phyloP scores from a whole-genome alignment of 306 rosid species.

The Fragaria ananassa region DNA sequence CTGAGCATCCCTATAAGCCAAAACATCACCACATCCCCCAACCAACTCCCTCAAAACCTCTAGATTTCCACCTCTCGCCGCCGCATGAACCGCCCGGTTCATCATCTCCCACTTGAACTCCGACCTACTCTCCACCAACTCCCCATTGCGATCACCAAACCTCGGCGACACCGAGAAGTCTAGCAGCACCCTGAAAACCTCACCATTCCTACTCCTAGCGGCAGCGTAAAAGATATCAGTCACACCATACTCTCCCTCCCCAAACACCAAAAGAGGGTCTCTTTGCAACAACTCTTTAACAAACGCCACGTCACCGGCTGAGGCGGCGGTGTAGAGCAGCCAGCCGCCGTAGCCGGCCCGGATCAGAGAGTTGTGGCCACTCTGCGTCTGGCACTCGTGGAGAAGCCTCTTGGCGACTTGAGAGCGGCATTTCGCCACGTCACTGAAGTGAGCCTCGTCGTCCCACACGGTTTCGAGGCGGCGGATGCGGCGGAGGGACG shows the following conservation, averaged over 20 bases:
- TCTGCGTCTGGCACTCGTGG: conserved; percentile 43
- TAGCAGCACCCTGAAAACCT: conserved; percentile 58
- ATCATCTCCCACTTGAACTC: conserved; percentile 62
- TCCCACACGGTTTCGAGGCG: conserved; percentile 97
- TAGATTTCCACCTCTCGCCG: conserved; percentile 87
- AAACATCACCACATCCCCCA: conserved; percentile 36
- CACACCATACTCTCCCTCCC: conserved; percentile 89
- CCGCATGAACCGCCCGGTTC: conserved; percentile 75
- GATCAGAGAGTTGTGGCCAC: conserved; percentile 56
- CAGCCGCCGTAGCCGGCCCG: conserved; percentile 96
- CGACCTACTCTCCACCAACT: conserved; percentile 37
- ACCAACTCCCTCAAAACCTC: conserved; percentile 58
- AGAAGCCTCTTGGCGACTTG: conserved; percentile 63
- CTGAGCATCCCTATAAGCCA: conserved; percentile 54
- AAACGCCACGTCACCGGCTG: conserved; percentile 73
- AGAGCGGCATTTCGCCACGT: conserved; percentile 68
- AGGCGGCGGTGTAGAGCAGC: conserved; percentile 95
- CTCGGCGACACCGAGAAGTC: conserved; percentile 49
- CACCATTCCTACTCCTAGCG: conserved; percentile 59
- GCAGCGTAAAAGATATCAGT: conserved; percentile 84
- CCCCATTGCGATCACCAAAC: conserved; percentile 31
- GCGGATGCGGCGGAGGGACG: conserved; percentile 82
- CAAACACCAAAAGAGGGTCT: conserved; percentile 66
- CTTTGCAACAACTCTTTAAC: conserved; percentile 51
- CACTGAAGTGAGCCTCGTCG: conserved; percentile 53